Base-by-base conservation (phyloP, 2,329 filamentous ascomycete species). In the Ascocoryne sarcoides region DNA sequence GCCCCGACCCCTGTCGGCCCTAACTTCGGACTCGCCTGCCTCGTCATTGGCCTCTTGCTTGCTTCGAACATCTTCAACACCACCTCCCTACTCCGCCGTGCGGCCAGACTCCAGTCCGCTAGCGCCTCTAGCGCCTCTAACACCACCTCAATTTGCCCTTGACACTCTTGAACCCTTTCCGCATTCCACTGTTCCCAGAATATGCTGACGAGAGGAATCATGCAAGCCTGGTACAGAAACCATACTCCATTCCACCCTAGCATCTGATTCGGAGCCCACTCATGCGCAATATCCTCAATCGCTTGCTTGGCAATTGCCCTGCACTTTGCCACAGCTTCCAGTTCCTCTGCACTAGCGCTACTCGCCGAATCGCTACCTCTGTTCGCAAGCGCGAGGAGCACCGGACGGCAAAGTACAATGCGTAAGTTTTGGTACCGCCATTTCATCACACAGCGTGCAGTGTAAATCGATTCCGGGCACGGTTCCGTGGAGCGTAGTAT, bases 381-480 rank as follows among this genome's bases (percentile, higher is more conserved):
- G 38, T 57, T 60, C 55, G 77, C 68, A 54, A 83, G 65, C 62
- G 75, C 81, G 4, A 89, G 69, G 2, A 90, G 68, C 0, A 82
- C 77, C 0, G 84, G 83, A 2, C 84, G 71, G 59, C 88, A 80
- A 16, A 89, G 73, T 1, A 89, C 71, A 62, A 88, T 82, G 34
- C 83, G 79, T 34, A 87, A 71, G 52, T 86, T 87, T 56, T 84
- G 79, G 57, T 84, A 89, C 10, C 84, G 74, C 84, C 84, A 89
- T 59, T 84, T 83, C 79, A 88, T 86, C 51, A 88, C 74, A 47
- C 77, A 77, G 37, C 83, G 73, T 1, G 80, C 76, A 36, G 82
- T 80, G 47, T 76, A 77, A 14, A 88, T 71, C 2, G 80, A 76
- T 49, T 84, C 79, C 0, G 81, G 77, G 55, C 80, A 84, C 8